phyloP scores from a whole-genome alignment of 345 rosid species.

The Psidium guajava region DNA sequence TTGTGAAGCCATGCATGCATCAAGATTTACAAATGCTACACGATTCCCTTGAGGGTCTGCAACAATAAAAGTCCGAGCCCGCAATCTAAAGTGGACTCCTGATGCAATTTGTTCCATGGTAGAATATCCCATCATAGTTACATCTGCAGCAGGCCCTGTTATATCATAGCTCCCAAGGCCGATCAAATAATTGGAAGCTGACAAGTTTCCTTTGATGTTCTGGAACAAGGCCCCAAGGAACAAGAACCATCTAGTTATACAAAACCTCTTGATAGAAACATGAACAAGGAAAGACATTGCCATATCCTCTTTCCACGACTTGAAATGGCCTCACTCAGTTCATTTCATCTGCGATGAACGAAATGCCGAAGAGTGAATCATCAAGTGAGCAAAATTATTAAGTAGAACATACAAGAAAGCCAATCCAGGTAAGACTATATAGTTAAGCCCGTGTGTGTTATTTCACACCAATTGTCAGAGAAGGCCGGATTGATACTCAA shows the following conservation, averaged over 20 bases:
- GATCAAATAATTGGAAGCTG: conserved; percentile 35
- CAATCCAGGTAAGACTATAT: background rate
- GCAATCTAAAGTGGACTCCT: conserved; percentile 59
- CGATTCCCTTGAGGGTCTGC: conserved; percentile 51
- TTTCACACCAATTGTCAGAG: background rate
- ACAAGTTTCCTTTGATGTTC: conserved; percentile 5
- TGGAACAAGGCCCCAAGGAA: conserved; percentile 8
- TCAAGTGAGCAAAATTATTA: background rate
- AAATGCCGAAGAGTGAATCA: background rate
- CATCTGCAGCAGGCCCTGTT: conserved; percentile 81
- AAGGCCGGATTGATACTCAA: background rate
- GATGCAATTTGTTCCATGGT: conserved; percentile 47
- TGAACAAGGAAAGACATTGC: background rate
- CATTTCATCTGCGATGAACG: background rate
- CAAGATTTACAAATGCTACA: conserved; percentile 56
- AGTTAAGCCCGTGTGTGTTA: background rate
- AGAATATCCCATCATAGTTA: conserved; percentile 79
- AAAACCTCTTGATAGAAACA: background rate
- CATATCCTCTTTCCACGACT: background rate
- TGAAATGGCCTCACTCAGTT: background rate
- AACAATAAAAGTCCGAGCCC: conserved; percentile 56
- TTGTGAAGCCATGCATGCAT: conserved; percentile 80
- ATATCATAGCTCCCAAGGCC: conserved; percentile 80
- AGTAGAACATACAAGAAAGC: background rate
- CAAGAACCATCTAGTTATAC: background rate